Evolutionary conservation across 2,329 filamentous ascomycete species (phyloP), one percentile per base, ranked within the genome.

Genomic region (Niveomyces coronatus): DNA sequence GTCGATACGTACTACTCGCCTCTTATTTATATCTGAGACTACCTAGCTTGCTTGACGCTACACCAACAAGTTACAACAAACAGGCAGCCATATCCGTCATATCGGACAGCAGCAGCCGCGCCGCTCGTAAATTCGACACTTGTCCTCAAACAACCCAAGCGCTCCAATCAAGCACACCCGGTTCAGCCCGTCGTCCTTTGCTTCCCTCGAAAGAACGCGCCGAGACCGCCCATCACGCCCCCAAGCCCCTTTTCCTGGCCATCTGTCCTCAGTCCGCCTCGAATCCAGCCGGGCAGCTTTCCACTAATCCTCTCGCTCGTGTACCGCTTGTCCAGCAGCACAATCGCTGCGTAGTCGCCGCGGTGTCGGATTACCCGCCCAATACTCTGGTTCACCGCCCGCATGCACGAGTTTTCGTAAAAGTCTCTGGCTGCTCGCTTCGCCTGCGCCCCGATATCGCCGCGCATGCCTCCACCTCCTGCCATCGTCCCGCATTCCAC

Each of bases 361-460:
- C 72, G 74, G 55, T 98, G 91, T 32, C 91, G 70, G 50, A 98
- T 95, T 1, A 87, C 91, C 42, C 91, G 70, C 1, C 91, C 91
- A 48, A 98, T 88, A 53, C 85, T 91, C 64, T 98, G 91, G 57
- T 98, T 98, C 4, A 98, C 91, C 4, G 88, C 86, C 27, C 91
- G 73, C 88, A 98, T 95, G 57, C 88, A 95, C 0, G 85, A 77
- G 54, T 96, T 96, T 56, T 95, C 87, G 54, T 93, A 94, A 53
- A 85, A 94, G 44, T 89, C 84, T 37, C 81, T 67, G 2, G 82
- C 79, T 4, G 79, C 64, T 47, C 73, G 67, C 49, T 75, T 78
- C 0, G 64, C 65, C 27, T 37, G 45, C n/a, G n/a, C n/a, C n/a
- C n/a, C n/a, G n/a, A n/a, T n/a, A n/a, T n/a, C n/a, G n/a, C n/a